Base-by-base conservation (phyloP, 306 rosid genomes). In the Spatholobus suberectus region DNA sequence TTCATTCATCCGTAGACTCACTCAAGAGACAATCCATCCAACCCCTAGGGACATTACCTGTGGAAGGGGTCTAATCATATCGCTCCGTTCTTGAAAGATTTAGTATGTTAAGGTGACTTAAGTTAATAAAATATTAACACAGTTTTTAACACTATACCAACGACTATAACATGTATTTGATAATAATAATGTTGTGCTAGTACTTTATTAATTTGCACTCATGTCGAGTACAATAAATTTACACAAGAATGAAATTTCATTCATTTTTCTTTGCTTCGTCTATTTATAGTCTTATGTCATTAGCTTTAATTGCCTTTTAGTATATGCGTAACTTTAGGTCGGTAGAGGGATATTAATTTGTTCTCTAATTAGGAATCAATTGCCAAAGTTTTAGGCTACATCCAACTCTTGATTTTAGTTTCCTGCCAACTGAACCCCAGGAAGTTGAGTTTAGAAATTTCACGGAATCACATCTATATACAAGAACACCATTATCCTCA, bases 301-400 rank as follows among this genome's bases (percentile, higher is more conserved):
- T 24, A 26, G 8, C 37, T 59, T 10, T 57, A 57, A 10, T 10
- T 0, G 15, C 3, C 14, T 1, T 10, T 23, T 1, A 20, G 6
- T 0, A 37, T 2, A 37, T 37, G 41, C 41, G 8, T 20, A 55
- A 2, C 4, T 29, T 29, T 62, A 41, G 0, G 37, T 15, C 1
- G 13, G 2, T 67, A 8, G 6, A 8, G 6, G 1, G 12, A 18
- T 11, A 37, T 67, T 18, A 20, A 67, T 27, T 27, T 35, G 74
- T 62, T 71, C 78, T 43, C 63, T 23, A 5, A 17, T 0, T 18
- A 32, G 46, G 51, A 80, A 46, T 47, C 69, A 37, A 4, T 10
- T n/a, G 34, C 84, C 84, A 35, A 68, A 79, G 35, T 37, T 29
- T 84, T 84, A 84, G 87, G 87, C 47, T 1, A 57, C 24, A 46